These are phyloP conservation scores for Rhizopogon hawkerae DNA, from an alignment of 1,284 basidiomycete genomes.

Conservation along the genomic window DNA sequence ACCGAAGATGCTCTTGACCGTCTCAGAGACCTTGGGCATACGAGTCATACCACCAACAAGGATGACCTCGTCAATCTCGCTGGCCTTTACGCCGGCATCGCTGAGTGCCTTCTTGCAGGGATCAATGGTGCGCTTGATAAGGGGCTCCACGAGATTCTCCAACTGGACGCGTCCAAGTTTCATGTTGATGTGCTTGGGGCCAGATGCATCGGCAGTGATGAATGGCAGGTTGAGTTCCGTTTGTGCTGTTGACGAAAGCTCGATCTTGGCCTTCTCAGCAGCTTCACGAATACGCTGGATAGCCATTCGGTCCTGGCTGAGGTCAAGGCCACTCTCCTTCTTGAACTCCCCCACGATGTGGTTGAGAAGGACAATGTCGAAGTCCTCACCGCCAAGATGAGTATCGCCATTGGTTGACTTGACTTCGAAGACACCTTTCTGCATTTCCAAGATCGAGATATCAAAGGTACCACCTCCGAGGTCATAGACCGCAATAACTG, in stretches of 20 bases:
- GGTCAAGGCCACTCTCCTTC: conserved; percentile 82
- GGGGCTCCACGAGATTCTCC: conserved; percentile 75
- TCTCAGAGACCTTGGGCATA: conserved; percentile 93
- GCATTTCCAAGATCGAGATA: conserved; percentile 98
- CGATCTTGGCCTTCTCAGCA: conserved; percentile 99
- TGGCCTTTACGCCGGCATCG: conserved; percentile 89
- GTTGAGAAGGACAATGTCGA: conserved; percentile 87
- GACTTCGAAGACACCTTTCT: conserved; percentile 98
- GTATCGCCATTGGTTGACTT: conserved; percentile 99
- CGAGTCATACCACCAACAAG: conserved; percentile 98
- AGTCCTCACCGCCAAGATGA: conserved; percentile 98
- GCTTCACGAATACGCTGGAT: conserved; percentile 99
- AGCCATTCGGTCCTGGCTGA: conserved; percentile 88
- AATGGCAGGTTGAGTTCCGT: conserved; percentile 97
- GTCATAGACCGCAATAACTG: conserved; percentile 95
- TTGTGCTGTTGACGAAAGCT: conserved; percentile 86
- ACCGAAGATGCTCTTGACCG: conserved; percentile 84
- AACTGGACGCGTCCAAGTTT: conserved; percentile 87
- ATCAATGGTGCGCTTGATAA: conserved; percentile 89
- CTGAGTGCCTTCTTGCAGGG: conserved; percentile 94
- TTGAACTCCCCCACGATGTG: conserved; percentile 89
- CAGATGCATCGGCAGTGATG: conserved; percentile 91
- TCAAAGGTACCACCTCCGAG: conserved; percentile 93
- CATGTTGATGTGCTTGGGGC: conserved; percentile 94
- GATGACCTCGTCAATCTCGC: conserved; percentile 93